Conservation (phyloP, 441 rosid species). For the Cnidoscolus chayamansa region DNA sequence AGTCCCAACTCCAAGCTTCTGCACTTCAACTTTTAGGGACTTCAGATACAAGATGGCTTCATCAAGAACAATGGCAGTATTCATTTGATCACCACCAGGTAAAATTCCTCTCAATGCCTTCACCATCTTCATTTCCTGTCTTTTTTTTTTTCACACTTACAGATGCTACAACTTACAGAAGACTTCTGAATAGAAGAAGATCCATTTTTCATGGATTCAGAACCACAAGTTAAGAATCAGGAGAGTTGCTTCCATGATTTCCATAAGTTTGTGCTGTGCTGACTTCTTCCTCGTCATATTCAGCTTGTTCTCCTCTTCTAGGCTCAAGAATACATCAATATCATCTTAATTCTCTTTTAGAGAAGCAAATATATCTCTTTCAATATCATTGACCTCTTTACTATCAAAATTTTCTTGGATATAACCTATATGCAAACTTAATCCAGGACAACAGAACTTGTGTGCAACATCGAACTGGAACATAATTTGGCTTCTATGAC, state of each 20-base stretch:
- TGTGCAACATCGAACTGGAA: slow-evolving; percentile 67
- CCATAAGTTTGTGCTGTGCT: slow-evolving; percentile 68
- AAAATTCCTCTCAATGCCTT: slow-evolving; percentile 69
- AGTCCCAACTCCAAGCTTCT: slow-evolving; percentile 61
- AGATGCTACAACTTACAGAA: slow-evolving; percentile 37
- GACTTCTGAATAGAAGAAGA: slow-evolving; percentile 34
- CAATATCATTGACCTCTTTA: slow-evolving; percentile 31
- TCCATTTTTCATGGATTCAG: slow-evolving; percentile 36
- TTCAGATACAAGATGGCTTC: slow-evolving; percentile 87
- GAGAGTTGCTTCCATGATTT: slow-evolving; percentile 42
- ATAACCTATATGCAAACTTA: slow-evolving; percentile 34
- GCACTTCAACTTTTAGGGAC: slow-evolving; percentile 73
- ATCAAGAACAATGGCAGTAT: slow-evolving; percentile 60
- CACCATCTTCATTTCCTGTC: slow-evolving; percentile 70
- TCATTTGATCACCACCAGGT: slow-evolving; percentile 77
- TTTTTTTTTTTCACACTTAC: slow-evolving; percentile 52
- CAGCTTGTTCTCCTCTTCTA: slow-evolving; percentile 57
- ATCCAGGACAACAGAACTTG: slow-evolving; percentile 43
- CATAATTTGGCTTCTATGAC: slow-evolving; percentile 64
- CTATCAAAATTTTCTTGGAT: slow-evolving; percentile 40
- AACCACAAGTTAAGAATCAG: slow-evolving; percentile 48
- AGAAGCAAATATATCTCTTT: slow-evolving; percentile 43
- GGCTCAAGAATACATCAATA: slow-evolving; percentile 76
- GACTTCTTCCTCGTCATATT: slow-evolving; percentile 60
- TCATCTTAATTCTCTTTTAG: slow-evolving; percentile 76